Conservation (phyloP, 2,329 filamentous ascomycete species). For the Calonectria ilicicola region DNA sequence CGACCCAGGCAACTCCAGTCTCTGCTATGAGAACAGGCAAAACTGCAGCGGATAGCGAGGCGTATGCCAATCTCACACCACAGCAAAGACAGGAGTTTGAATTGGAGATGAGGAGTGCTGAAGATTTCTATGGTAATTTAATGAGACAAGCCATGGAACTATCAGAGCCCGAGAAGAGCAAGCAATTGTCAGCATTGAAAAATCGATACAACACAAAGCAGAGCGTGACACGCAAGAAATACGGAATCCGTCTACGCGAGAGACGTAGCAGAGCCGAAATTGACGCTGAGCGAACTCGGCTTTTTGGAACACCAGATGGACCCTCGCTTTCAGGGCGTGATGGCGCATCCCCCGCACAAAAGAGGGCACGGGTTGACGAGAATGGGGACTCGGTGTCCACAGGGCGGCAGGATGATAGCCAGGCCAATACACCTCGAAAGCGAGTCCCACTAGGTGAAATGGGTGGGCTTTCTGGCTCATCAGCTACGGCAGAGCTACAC, state of each 20-base stretch:
- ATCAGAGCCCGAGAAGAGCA: conserved; percentile 47
- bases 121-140: conserved; percentile 52
- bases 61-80: conserved; percentile 58
- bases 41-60: conserved; percentile 46
- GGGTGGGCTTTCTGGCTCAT: conserved; percentile 49
- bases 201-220: conserved; percentile 68
- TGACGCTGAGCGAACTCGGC: conserved; percentile 55
- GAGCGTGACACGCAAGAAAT: conserved; percentile 68
- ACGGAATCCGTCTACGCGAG: conserved; percentile 65
- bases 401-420: not conserved
- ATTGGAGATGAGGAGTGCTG: conserved; percentile 43
- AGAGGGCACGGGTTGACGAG: conserved; percentile 38
- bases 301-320: conserved; percentile 38
- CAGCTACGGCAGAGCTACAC: conserved; percentile 50
- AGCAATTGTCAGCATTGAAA: conserved; percentile 56
- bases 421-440: conserved; percentile 37
- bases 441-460: conserved; percentile 48
- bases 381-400: conserved; percentile 15
- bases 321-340: conserved; percentile 22
- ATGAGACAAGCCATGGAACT: conserved; percentile 57
- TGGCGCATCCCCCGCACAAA: conserved; percentile 29
- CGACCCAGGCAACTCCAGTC: not conserved
- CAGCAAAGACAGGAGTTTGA: conserved; percentile 42
- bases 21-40: conserved; percentile 5
- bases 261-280: conserved; percentile 61